A percentile compares a stretch with the other conserved stretches of the same genome.
phyloP scores from a whole-genome alignment of 257 asterid species.

The Voacanga thouarsii region DNA sequence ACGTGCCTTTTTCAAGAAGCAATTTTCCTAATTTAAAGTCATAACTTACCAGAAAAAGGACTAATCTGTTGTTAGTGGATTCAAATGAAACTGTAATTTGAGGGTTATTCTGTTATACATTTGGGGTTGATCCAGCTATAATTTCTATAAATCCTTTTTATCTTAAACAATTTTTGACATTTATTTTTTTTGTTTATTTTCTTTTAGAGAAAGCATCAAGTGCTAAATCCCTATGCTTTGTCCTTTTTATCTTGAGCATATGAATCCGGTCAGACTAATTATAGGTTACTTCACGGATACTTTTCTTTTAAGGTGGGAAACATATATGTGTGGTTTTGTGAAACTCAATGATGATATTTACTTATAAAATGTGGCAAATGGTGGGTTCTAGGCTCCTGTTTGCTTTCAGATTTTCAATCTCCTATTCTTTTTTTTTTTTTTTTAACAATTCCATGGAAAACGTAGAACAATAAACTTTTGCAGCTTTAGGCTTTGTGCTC shows the following conservation, averaged over 20 bases:
- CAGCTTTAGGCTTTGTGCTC: neutral
- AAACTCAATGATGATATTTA: neutral
- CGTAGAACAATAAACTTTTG: neutral
- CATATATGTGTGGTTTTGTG: neutral
- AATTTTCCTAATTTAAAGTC: neutral
- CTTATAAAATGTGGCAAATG: neutral
- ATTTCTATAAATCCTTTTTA: neutral
- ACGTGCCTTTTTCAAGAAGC: neutral
- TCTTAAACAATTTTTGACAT: neutral
- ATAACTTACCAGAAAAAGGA: neutral
- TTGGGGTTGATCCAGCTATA: neutral
- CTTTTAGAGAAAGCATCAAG: neutral
- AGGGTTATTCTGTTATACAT: neutral
- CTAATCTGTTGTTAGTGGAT: neutral
- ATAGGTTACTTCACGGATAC: neutral
- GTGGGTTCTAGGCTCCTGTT: neutral
- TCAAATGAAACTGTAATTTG: neutral
- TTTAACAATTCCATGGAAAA: too few relatives aligned
- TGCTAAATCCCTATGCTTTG: neutral
- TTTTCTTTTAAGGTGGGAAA: neutral
- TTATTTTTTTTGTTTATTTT: neutral
- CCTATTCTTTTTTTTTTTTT: too few relatives aligned
- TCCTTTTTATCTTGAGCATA: neutral
- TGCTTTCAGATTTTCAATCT: too few relatives aligned
- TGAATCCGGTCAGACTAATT: neutral